phyloP scores from a whole-genome alignment of 306 rosid species.

The Trifolium pratense region DNA sequence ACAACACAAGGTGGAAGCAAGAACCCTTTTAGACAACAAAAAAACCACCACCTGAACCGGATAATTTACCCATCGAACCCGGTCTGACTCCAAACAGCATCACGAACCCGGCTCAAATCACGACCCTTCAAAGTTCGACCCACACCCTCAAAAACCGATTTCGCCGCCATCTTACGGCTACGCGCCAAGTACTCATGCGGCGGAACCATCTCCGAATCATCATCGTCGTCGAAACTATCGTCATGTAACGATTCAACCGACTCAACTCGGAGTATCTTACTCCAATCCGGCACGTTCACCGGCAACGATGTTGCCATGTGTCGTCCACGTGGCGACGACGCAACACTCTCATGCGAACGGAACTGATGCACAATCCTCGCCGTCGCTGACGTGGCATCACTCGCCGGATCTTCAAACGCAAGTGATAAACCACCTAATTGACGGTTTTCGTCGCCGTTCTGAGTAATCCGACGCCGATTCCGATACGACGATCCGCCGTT shows the following conservation, averaged over 20 bases:
- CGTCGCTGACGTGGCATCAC: conserved; percentile 17
- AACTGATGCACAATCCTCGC: conserved; percentile 78
- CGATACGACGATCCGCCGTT: conserved; percentile 34
- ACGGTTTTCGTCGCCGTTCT: conserved; percentile 36
- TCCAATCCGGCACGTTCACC: conserved; percentile 97
- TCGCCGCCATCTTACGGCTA: conserved; percentile 67
- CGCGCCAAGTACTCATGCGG: conserved; percentile 97
- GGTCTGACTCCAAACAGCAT: conserved; percentile 97
- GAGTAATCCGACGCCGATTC: conserved; percentile 44
- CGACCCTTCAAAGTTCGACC: conserved; percentile 96
- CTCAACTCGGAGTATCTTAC: conserved; percentile 90
- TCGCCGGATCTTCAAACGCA: conserved; percentile 67
- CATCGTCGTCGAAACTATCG: conserved; percentile 44
- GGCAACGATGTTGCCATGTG: conserved; percentile 83
- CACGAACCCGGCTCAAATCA: conserved; percentile 92
- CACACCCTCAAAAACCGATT: conserved; percentile 90
- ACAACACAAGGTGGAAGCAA: background rate
- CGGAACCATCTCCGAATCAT: conserved; percentile 75
- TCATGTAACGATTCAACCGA: conserved; percentile 76
- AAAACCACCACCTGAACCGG: background rate
- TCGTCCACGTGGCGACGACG: conserved; percentile 47
- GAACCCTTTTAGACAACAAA: background rate
- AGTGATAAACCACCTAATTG: conserved; percentile 68
- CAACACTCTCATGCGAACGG: conserved; percentile 55
- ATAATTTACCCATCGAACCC: conserved; percentile 73